Percentiles rank a stretch among this genome's conserved stretches.
Evolutionary conservation across 306 rosid species (phyloP).

Genomic region (Trifolium fragiferum): DNA sequence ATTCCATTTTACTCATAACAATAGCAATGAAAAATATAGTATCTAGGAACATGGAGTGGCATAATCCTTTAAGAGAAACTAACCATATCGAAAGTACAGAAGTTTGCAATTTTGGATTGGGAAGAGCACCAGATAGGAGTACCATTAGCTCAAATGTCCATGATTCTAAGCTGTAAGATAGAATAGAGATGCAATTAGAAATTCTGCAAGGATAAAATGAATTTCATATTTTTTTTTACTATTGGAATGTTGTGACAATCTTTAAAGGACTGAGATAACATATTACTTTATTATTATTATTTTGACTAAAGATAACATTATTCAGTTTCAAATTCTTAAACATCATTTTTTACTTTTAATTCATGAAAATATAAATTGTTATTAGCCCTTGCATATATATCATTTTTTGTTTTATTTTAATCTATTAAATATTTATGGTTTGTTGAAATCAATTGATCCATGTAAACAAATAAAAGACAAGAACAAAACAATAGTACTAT

Average conservation of each 20-base stretch:
- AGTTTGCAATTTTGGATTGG: slow-evolving; percentile 62
- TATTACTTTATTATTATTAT: too few relatives aligned
- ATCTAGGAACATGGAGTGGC: background rate
- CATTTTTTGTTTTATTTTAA: too few relatives aligned
- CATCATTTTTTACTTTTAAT: too few relatives aligned
- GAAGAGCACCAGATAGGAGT: slow-evolving; percentile 62
- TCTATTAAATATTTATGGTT: too few relatives aligned
- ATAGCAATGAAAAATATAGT: too few relatives aligned
- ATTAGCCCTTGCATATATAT: too few relatives aligned
- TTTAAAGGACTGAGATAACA: background rate
- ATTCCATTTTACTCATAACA: too few relatives aligned
- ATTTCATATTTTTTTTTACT: background rate
- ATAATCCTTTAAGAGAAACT: background rate
- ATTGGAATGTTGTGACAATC: background rate
- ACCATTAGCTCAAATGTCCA: slow-evolving; percentile 64
- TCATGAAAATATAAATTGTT: too few relatives aligned
- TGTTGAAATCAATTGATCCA: too few relatives aligned
- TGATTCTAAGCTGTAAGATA: slow-evolving; percentile 51
- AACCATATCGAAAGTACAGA: slow-evolving; percentile 68
- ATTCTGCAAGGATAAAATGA: background rate
- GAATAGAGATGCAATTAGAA: background rate
- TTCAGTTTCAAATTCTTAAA: background rate
- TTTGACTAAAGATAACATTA: too few relatives aligned
- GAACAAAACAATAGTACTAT: too few relatives aligned
- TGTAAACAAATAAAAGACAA: too few relatives aligned